Evolutionary conservation across 2,329 filamentous ascomycete genomes (phyloP).

Genomic region (Alternaria panax): DNA sequence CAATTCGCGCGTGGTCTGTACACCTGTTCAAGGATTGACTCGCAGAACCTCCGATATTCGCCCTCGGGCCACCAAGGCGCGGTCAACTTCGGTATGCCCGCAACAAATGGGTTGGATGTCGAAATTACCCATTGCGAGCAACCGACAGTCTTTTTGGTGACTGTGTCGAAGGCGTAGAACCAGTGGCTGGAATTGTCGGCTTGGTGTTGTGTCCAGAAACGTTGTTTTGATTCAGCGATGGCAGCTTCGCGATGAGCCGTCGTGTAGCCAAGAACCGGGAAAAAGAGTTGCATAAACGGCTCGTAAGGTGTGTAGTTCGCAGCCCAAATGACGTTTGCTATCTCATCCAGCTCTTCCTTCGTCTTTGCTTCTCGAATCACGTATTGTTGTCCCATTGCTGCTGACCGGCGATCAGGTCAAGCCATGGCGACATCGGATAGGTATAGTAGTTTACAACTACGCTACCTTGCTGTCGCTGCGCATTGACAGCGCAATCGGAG

Average conservation of each 20-base stretch:
- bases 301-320: conserved; percentile 48
- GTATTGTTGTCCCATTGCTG: conserved; percentile 32
- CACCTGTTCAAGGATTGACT: conserved; percentile 43
- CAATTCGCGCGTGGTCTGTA: conserved; percentile 41
- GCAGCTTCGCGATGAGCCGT: conserved; percentile 34
- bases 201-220: conserved; percentile 41
- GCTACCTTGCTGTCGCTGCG: conserved; percentile 26
- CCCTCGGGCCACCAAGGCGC: conserved; percentile 49
- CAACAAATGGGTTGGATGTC: conserved; percentile 39
- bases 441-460: conserved; percentile 20
- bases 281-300: conserved; percentile 45
- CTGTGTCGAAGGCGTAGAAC: conserved; percentile 40
- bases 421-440: conserved; percentile 31
- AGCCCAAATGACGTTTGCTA: conserved; percentile 45
- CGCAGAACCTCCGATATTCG: conserved; percentile 44
- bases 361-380: conserved; percentile 36
- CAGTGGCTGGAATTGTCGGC: conserved; percentile 40
- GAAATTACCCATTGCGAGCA: conserved; percentile 45
- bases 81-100: conserved; percentile 32
- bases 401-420: conserved; percentile 21
- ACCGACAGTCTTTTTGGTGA: conserved; percentile 32
- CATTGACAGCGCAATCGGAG: conserved; percentile 34
- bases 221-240: conserved; percentile 38
- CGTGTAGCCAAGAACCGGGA: conserved; percentile 43
- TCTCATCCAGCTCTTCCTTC: conserved; percentile 39